Base-by-base conservation (phyloP, 768 basidiomycete species). In the Kwoniella newhampshirensis region DNA sequence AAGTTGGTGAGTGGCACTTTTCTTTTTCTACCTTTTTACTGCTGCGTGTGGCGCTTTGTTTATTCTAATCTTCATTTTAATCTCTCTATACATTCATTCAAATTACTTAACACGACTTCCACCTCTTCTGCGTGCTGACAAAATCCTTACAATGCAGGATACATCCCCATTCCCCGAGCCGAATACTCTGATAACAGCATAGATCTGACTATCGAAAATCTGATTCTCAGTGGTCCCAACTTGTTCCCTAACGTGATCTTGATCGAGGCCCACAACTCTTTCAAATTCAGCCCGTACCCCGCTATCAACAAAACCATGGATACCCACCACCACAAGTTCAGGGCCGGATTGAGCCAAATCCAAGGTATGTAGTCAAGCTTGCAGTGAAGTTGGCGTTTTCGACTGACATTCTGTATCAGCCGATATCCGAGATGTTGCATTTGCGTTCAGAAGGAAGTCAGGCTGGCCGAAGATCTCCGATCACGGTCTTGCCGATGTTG, bases 171-270 rank as follows among this genome's bases (percentile, higher is more conserved):
- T 63, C 94, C 94, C 0, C 86, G 91, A 32, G 84, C 92, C 72
- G 93, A 96, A 77, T 98, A 96, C 78, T 87, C 87, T 32, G 91
- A 94, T 76, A 86, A 90, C 49, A 71, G 81, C 5, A 78, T 93
- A 59, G 93, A 96, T 66, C 82, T 96, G 41, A 89, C 94, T 56
- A 84, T 97, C 61, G 94, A 97, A 81, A 97, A 94, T 75, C 82
- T 97, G 30, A 87, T 88, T 1, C 81, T 58, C 4, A 62, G 53
- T 43, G 90, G 90, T 8, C 84, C 86, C 39, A 94, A 97, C 78
- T 78, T 99, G 2, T 87, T 93, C 81, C 92, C 92, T 51, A 80
- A 79, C 75, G 57, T 79, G 32, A 65, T 80, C 59, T 71, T 72
- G 57, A 43, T 81, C 27, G 88, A 93, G 54, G 85, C 87, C 13